These are phyloP conservation scores for Phaeomoniella chlamydospora DNA, from an alignment of 2,329 filamentous ascomycete genomes.

Conservation along the genomic window DNA sequence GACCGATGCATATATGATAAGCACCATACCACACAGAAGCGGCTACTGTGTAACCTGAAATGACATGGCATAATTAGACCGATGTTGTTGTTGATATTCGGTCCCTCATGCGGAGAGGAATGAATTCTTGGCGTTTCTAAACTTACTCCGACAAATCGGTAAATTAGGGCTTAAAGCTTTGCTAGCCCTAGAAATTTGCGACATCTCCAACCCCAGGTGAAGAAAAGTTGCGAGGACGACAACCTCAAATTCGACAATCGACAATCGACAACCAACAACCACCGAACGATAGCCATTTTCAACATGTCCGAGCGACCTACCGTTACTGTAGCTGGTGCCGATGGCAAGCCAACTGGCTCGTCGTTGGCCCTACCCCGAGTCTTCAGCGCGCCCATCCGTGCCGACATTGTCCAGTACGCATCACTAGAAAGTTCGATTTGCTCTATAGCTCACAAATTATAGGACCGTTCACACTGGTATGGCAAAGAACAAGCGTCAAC, in stretches of 20 bases:
- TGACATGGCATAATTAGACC: too few relatives aligned
- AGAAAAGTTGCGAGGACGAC: background rate
- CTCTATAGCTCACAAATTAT: conserved; percentile 14
- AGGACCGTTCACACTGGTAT: conserved; percentile 86
- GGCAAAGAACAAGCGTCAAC: conserved; percentile 99
- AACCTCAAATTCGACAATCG: background rate
- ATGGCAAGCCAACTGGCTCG: conserved; percentile 81
- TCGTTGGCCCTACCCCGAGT: conserved; percentile 90
- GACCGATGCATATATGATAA: too few relatives aligned
- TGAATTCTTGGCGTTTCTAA: too few relatives aligned
- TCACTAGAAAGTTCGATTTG: conserved; percentile 13
- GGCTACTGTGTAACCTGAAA: too few relatives aligned
- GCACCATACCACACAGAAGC: too few relatives aligned
- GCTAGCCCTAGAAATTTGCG: conserved; percentile 1
- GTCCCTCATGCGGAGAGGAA: too few relatives aligned
- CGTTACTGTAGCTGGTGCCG: conserved; percentile 91
- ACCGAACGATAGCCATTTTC: conserved; percentile 4
- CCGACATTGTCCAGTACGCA: conserved; percentile 93
- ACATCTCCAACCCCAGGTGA: conserved; percentile 1
- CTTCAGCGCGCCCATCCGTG: conserved; percentile 94
- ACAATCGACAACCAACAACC: conserved; percentile 1
- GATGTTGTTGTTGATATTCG: too few relatives aligned
- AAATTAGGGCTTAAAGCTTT: conserved; percentile 1
- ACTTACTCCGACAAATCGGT: too few relatives aligned
- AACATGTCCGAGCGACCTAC: conserved; percentile 88